Evolutionary conservation across 2,329 filamentous ascomycete genomes (phyloP), one percentile per base, ranked within the genome.

Genomic region (Sporothrix schenckii): DNA sequence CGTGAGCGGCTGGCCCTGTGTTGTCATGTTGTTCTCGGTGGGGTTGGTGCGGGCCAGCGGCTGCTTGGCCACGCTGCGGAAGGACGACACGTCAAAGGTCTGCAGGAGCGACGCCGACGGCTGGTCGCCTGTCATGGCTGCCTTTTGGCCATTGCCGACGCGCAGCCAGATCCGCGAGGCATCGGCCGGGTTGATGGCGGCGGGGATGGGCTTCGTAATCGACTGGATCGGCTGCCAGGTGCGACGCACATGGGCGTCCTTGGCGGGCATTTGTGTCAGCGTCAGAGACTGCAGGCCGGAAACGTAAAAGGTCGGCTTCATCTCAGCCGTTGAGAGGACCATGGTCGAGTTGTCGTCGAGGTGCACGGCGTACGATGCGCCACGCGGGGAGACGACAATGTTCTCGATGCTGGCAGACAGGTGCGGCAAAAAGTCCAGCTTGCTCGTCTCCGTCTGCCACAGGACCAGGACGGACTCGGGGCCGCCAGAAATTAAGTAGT

Each of bases 401-500:
- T 91, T 93, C 78, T 95, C 91, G 49, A 99, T 91, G 34, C 89
- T 88, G 6, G 93, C 92, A 30, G 92, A 91, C 70, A 99, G 85
- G 85, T 98, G 93, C n/a, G 95, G 95, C 39, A 99, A 83, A 77
- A 90, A 92, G 77, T 95, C 91, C 76, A 88, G 89, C 77, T 90
- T 90, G 73, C 89, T 89, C 0, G 94, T 97, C 74, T 96, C 92
- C 70, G 97, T 84, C 80, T 99, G 95, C 94, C 94, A 98, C 44
- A 97, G 83, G 10, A 97, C 92, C 54, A 99, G 84, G 24, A 93
- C 91, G 9, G 93, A 94, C 80, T 99, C 95, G 27, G 89, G 88
- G 44, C 95, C 95, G 77, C 95, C 95, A 70, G 95, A 98, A 68
- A 99, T 90, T 71, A 99, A 81, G 79, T 99, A 99, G 77, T 97